phyloP scores from a whole-genome alignment of 306 rosid species.

The Quercus suber region DNA sequence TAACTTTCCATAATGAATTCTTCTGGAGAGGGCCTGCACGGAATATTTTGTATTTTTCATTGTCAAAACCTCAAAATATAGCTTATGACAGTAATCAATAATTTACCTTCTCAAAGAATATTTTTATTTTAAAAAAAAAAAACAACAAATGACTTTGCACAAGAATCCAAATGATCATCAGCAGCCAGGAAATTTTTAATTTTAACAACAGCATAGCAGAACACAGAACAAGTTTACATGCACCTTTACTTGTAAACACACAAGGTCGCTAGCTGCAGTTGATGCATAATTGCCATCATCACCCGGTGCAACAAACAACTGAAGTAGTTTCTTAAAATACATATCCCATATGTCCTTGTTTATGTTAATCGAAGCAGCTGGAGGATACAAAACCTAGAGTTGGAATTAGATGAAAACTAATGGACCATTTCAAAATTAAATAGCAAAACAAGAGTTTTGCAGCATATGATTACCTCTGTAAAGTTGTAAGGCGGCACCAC shows the following conservation, averaged over 20 bases:
- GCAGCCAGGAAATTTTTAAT: too few relatives aligned
- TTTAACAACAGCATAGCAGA: too few relatives aligned
- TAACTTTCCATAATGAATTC: conserved; percentile 86
- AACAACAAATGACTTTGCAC: too few relatives aligned
- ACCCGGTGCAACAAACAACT: conserved; percentile 39
- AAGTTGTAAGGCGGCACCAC: conserved; percentile 46
- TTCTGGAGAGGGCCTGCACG: conserved; percentile 80
- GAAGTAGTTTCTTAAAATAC: conserved; percentile 64
- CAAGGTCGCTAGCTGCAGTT: too few relatives aligned
- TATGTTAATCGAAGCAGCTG: conserved; percentile 61
- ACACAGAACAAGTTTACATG: too few relatives aligned
- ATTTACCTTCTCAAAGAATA: neutral
- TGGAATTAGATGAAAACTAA: conserved; percentile 10
- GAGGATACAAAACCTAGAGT: conserved; percentile 62
- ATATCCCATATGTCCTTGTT: conserved; percentile 69
- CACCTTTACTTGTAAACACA: too few relatives aligned
- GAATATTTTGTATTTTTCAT: neutral
- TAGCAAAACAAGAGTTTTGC: neutral
- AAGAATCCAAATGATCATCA: too few relatives aligned
- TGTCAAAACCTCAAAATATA: neutral
- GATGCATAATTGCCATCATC: too few relatives aligned
- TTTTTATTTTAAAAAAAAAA: too few relatives aligned
- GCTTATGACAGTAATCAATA: neutral
- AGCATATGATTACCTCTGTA: conserved; percentile 43
- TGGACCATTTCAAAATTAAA: neutral